These are phyloP conservation scores for Crithidia fasciculata DNA, from an alignment of 208 protist species.

Conservation along the genomic window DNA sequence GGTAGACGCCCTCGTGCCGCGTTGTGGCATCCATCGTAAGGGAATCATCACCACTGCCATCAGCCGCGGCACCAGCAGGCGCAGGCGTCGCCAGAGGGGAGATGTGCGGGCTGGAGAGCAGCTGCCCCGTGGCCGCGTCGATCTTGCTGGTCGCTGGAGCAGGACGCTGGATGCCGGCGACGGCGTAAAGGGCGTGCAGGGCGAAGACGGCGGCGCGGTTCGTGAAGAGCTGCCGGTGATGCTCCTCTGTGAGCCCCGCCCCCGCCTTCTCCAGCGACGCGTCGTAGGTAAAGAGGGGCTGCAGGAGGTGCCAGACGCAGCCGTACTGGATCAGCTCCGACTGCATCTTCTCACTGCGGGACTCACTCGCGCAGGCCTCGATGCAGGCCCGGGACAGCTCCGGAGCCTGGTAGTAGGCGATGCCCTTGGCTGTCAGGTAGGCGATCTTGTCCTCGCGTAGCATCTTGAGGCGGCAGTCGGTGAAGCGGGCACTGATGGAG, in stretches of 20 bases:
- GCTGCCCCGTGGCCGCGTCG: conserved; percentile 1
- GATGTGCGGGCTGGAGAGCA: neutral
- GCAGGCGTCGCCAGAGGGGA: neutral
- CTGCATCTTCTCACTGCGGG: conserved; percentile 68
- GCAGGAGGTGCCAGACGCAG: conserved; percentile 87
- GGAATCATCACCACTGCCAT: neutral
- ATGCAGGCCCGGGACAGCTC: conserved; percentile 79
- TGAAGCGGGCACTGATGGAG: conserved; percentile 66
- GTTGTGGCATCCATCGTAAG: conserved; percentile 23
- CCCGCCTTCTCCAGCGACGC: conserved; percentile 82
- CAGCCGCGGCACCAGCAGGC: neutral
- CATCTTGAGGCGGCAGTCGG: conserved; percentile 77
- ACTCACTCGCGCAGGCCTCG: conserved; percentile 72
- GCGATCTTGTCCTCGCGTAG: conserved; percentile 48
- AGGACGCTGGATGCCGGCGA: conserved; percentile 52
- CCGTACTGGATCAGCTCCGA: conserved; percentile 63
- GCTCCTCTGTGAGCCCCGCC: conserved; percentile 61
- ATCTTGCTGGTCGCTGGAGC: neutral
- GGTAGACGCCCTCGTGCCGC: conserved; percentile 39
- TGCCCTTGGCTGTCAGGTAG: conserved; percentile 63
- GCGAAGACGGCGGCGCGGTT: conserved; percentile 80
- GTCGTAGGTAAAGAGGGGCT: conserved; percentile 91
- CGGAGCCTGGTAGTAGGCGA: conserved; percentile 63
- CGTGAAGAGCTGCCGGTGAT: conserved; percentile 82
- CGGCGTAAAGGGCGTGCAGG: conserved; percentile 61